phyloP scores from a whole-genome alignment of 2,329 filamentous ascomycete genomes.

The Chaetothyriales sp. region DNA sequence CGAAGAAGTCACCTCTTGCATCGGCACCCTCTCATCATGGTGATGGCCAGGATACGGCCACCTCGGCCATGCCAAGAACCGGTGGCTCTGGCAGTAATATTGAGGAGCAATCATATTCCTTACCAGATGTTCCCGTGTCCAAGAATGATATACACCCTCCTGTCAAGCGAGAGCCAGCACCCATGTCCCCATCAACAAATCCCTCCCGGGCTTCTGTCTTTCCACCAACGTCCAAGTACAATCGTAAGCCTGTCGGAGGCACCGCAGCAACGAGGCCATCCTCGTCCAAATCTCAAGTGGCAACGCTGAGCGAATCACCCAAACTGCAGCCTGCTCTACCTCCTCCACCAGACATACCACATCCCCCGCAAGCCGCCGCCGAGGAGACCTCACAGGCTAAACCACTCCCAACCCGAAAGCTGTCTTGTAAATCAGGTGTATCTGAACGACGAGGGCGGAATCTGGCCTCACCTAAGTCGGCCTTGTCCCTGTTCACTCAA shows the following conservation, averaged over 20 bases:
- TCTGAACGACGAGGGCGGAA: constrained; percentile 14
- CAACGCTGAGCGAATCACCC: constrained; percentile 12
- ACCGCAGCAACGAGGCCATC: constrained; percentile 5
- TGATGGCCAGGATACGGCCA: neutral
- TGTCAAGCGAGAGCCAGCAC: neutral
- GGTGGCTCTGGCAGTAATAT: constrained; percentile 5
- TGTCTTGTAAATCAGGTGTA: constrained; percentile 11
- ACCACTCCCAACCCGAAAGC: constrained; percentile 2
- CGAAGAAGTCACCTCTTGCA: neutral
- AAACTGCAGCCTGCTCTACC: constrained; percentile 3
- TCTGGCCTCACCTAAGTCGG: constrained; percentile 15
- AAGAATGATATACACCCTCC: constrained; percentile 4
- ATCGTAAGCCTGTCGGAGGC: constrained; percentile 11
- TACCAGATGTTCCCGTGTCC: constrained; percentile 1
- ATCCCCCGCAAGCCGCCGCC: constrained; percentile 5
- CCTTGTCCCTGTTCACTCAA: neutral
- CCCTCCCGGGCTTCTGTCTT: neutral
- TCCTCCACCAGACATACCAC: neutral
- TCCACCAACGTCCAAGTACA: constrained; percentile 16
- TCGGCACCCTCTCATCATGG: neutral
- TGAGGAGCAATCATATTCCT: constrained; percentile 6
- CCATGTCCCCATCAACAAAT: constrained; percentile 1
- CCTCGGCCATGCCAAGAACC: constrained; percentile 4
- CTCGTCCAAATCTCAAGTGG: constrained; percentile 6
- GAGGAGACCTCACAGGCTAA: constrained; percentile 6